Evolutionary conservation across 2,329 filamentous ascomycete species (phyloP).

Genomic region (Epicoccum sorghinum): DNA sequence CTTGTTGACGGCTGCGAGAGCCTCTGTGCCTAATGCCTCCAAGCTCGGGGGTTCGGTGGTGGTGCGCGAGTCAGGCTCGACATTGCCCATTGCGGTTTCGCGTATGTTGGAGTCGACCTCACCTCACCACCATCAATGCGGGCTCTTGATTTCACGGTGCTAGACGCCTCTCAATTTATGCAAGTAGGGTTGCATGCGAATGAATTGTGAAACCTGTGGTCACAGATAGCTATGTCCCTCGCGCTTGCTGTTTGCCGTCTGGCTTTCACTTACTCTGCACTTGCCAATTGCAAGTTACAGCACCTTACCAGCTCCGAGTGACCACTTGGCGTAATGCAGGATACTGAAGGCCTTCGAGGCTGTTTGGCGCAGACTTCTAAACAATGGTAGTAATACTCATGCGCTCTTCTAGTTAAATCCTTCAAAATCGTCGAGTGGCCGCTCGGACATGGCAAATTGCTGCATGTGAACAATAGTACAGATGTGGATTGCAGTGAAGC

Average conservation of each 20-base stretch:
- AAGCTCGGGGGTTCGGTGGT: slow-evolving; percentile 24
- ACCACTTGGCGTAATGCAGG: too few species aligned
- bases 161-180: background rate
- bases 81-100: slow-evolving; percentile 21
- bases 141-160: background rate
- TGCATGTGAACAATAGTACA: too few species aligned
- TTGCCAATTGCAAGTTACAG: background rate
- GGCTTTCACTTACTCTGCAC: background rate
- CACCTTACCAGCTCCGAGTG: too few species aligned
- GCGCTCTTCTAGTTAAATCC: too few species aligned
- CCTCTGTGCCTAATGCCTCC: slow-evolving; percentile 29
- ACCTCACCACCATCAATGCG: slow-evolving; percentile 2
- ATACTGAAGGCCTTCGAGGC: too few species aligned
- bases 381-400: too few species aligned
- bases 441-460: too few species aligned
- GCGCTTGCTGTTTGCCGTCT: background rate
- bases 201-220: background rate
- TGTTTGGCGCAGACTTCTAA: too few species aligned
- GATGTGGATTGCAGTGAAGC: too few species aligned
- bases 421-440: too few species aligned
- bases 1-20: slow-evolving; percentile 14
- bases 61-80: slow-evolving; percentile 30
- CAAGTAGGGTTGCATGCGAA: background rate
- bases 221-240: background rate
- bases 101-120: slow-evolving; percentile 14